Percentiles rank a stretch among this genome's conserved stretches.
Conservation (phyloP, 345 rosid species). For the Eutrema heterophyllum region DNA sequence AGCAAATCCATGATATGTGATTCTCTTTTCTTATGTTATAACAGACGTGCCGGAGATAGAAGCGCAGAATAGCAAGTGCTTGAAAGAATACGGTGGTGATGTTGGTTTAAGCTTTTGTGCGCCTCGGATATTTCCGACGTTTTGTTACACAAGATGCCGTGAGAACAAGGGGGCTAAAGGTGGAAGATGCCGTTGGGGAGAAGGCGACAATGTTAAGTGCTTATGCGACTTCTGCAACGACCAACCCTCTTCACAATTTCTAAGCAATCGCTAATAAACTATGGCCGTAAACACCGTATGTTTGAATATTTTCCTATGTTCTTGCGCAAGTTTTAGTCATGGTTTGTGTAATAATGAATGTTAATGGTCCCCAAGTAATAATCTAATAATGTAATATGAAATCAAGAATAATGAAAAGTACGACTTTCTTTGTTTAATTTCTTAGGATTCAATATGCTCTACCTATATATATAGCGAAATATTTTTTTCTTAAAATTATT, state of each 20-base stretch:
- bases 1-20: background rate
- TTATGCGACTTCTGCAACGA: constrained; percentile 27
- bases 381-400: background rate
- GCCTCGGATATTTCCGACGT: constrained; percentile 19
- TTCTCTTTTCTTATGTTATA: background rate
- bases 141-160: constrained; percentile 24
- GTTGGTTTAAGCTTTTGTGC: constrained; percentile 27
- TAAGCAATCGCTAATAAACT: background rate
- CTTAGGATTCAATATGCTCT: no score
- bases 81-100: constrained; percentile 28
- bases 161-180: constrained; percentile 26
- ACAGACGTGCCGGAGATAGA: constrained; percentile 18
- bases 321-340: background rate
- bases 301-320: background rate
- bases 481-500: no score
- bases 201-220: constrained; percentile 1
- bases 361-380: background rate
- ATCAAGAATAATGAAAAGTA: background rate
- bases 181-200: constrained; percentile 23
- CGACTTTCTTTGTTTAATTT: background rate
- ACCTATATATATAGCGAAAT: no score
- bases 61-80: constrained; percentile 4
- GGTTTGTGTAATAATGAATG: background rate
- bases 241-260: background rate
- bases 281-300: background rate